Base-by-base conservation (phyloP, 371 early-diverging fungal genomes). In the Mucor indicus region DNA sequence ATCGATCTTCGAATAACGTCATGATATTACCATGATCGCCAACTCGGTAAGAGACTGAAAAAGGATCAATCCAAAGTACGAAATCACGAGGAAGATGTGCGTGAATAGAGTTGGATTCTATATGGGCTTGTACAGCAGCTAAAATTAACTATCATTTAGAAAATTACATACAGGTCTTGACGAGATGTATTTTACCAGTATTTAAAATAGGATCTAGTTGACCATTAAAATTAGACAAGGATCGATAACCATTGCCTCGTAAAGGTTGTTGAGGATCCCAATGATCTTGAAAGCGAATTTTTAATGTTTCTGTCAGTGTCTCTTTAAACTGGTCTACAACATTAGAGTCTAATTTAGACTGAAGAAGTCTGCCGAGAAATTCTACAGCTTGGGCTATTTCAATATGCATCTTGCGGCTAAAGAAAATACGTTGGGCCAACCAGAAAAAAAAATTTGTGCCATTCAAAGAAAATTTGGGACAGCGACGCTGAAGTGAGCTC, bases 41-140 rank as follows among this genome's bases (percentile, higher is more conserved):
- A 29, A 85, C 77, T 17, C 87, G 67, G 66, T 87, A 91, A 9
- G 85, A 78, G 5, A 90, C 90, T 31, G 60, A 71, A 44, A 77
- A 80, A n/a, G 92, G 92, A 62, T 91, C 92, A 50, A 86, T 81
- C 92, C 92, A 91, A 8, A 91, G 58, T 12, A 88, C 85, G 19
- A 89, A 66, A 60, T 90, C 92, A 38, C 79, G 81, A 29, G 92
- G 92, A 40, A 90, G 55, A 45, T 69, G 58, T 19, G 62, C 40
- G 32, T 60, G 57, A 23, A 70, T 60, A 3, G 39, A 19, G 11
- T 35, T 40, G 2, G 64, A 51, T 11, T 63, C 30, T 35, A 75
- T 53, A 36, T 48, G 31, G 6, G 62, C 62, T 15, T 60, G 54
- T 29, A 49, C 15, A 21, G 64, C 60, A 36, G 69, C 72, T 75